phyloP scores from a whole-genome alignment of 2,329 filamentous ascomycete genomes.

The Lachnellula cervina region DNA sequence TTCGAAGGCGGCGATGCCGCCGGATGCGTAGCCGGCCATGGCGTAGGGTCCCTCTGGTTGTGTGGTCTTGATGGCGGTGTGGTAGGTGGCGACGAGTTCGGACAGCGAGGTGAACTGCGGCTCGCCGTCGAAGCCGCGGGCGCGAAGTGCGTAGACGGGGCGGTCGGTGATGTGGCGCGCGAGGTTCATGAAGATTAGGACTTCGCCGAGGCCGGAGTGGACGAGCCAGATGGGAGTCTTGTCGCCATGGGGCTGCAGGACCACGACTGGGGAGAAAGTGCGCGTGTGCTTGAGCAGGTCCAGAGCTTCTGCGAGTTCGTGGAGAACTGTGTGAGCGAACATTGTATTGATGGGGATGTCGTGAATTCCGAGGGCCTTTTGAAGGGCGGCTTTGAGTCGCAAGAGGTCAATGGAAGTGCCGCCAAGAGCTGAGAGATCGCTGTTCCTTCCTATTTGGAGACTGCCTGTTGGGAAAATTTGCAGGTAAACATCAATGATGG shows the following conservation, averaged over 20 bases:
- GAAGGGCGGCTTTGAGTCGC: slow-evolving; percentile 11
- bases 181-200: slow-evolving; percentile 39
- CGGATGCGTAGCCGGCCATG: slow-evolving; percentile 48
- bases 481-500: slow-evolving; percentile 19
- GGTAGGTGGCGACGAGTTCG: slow-evolving; percentile 40
- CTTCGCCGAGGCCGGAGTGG: slow-evolving; percentile 40
- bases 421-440: slow-evolving; percentile 31
- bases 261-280: slow-evolving; percentile 34
- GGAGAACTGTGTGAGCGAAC: slow-evolving; percentile 32
- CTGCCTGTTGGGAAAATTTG: slow-evolving; percentile 12
- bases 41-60: slow-evolving; percentile 49
- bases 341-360: slow-evolving; percentile 36
- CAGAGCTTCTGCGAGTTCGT: slow-evolving; percentile 28
- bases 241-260: slow-evolving; percentile 28
- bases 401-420: slow-evolving; percentile 25
- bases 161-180: slow-evolving; percentile 37
- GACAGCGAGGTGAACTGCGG: slow-evolving; percentile 34
- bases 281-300: slow-evolving; percentile 15
- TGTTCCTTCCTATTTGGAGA: slow-evolving; percentile 16
- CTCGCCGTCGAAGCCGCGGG: slow-evolving; percentile 37
- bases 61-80: slow-evolving; percentile 33
- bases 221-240: slow-evolving; percentile 39
- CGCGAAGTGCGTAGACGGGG: slow-evolving; percentile 42
- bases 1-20: slow-evolving; percentile 47
- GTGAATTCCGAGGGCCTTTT: slow-evolving; percentile 18